Percentiles rank a stretch among this genome's conserved stretches.
Conservation (phyloP, 2,329 filamentous ascomycete genomes). For the Microsporum canis region DNA sequence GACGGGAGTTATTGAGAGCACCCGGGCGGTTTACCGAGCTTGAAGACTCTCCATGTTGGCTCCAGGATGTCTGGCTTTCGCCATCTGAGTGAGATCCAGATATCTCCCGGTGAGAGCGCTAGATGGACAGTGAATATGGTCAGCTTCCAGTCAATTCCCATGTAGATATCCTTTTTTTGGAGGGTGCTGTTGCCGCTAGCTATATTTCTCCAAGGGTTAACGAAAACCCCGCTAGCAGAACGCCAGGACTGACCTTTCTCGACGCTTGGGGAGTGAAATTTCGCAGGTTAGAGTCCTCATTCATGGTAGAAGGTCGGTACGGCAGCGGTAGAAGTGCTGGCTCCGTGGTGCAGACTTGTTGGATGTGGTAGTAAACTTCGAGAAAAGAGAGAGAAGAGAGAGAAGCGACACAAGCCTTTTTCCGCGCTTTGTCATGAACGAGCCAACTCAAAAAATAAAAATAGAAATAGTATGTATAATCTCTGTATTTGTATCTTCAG, state of each 20-base stretch:
- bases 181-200: background rate
- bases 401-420: background rate
- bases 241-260: constrained; percentile 25
- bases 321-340: background rate
- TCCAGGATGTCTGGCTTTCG: constrained; percentile 20
- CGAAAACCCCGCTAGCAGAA: background rate
- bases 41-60: constrained; percentile 7
- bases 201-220: background rate
- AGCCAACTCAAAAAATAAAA: background rate
- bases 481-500: too few relatives aligned
- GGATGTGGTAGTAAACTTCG: background rate
- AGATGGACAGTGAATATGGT: constrained; percentile 13
- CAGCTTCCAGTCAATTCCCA: constrained; percentile 4
- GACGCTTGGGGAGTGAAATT: constrained; percentile 26
- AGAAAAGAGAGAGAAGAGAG: background rate
- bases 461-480: too few relatives aligned
- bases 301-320: constrained; percentile 20
- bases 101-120: constrained; percentile 30
- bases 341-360: background rate
- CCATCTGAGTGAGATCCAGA: constrained; percentile 21
- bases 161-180: constrained; percentile 1
- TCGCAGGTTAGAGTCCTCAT: constrained; percentile 26
- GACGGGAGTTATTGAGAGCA: background rate
- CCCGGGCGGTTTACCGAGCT: constrained; percentile 3
- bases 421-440: background rate